Conservation (phyloP, 257 asterid genomes). For the Apocynum venetum region DNA sequence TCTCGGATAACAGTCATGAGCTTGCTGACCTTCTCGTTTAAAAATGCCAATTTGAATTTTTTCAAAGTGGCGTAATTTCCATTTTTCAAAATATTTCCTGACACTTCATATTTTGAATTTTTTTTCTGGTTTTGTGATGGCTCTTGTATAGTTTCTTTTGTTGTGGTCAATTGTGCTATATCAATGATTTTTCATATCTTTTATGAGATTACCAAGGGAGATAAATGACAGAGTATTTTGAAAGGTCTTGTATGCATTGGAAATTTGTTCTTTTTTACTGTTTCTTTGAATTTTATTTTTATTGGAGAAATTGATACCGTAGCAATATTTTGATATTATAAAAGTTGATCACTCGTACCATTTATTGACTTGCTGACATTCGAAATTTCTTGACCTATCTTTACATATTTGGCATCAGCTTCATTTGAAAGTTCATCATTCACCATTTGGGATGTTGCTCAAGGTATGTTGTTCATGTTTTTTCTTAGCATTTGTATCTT, state of each 20-base stretch:
- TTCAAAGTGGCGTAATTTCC: neutral
- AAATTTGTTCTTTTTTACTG: neutral
- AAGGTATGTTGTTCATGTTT: constrained; percentile 45
- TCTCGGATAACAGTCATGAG: neutral
- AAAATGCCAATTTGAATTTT: neutral
- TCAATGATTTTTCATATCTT: neutral
- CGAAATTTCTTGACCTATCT: constrained; percentile 50
- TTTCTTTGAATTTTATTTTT: neutral
- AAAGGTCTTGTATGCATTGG: neutral
- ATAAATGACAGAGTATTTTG: neutral
- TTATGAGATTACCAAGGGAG: neutral
- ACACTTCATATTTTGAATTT: neutral
- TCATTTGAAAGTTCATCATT: constrained; percentile 85
- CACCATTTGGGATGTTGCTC: constrained; percentile 96
- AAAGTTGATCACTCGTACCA: neutral
- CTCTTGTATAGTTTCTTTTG: neutral
- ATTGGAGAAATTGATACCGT: neutral
- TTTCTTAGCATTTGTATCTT: neutral
- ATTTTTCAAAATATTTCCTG: neutral
- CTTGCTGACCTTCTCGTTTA: neutral
- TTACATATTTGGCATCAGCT: constrained; percentile 91
- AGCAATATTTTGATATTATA: neutral
- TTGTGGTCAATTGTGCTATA: neutral
- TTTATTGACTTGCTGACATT: neutral
- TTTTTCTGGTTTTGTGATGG: neutral